Evolutionary conservation across 2,329 filamentous ascomycete genomes (phyloP).

Genomic region (Pseudogymnoascus sp.): DNA sequence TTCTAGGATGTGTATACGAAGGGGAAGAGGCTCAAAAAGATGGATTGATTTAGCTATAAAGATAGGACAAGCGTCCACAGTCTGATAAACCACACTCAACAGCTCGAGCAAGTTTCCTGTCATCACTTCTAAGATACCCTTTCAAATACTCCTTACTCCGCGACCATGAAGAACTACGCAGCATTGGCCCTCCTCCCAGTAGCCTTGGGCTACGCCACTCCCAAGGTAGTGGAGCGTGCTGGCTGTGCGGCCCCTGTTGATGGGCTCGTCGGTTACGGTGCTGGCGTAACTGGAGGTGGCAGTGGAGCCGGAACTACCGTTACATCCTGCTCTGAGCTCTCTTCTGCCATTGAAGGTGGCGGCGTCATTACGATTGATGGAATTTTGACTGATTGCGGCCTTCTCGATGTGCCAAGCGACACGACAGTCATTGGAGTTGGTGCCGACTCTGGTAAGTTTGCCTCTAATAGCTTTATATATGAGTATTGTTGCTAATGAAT

Average conservation of each 20-base stretch:
- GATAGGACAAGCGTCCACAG: neutral
- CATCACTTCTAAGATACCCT: neutral
- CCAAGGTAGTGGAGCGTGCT: neutral
- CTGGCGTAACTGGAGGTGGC: slow-evolving; percentile 33
- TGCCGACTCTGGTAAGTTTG: slow-evolving; percentile 23
- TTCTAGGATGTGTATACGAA: neutral
- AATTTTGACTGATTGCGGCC: slow-evolving; percentile 20
- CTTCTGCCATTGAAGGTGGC: slow-evolving; percentile 35
- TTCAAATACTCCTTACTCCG: neutral
- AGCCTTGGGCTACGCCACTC: neutral
- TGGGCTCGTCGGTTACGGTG: neutral
- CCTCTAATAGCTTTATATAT: neutral
- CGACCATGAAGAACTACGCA: neutral
- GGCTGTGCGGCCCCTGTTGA: neutral
- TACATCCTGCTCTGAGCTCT: slow-evolving; percentile 35
- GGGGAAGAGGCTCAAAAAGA: neutral
- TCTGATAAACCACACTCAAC: neutral
- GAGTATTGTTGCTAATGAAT: neutral
- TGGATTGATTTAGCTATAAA: neutral
- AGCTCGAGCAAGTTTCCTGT: neutral
- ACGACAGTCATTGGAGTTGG: slow-evolving; percentile 43
- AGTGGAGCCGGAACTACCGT: slow-evolving; percentile 38
- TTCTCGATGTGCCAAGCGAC: slow-evolving; percentile 26
- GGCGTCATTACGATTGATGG: slow-evolving; percentile 37
- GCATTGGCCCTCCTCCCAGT: slow-evolving; percentile 3